A percentile compares a stretch with the other conserved stretches of the same genome.
Evolutionary conservation across 805 yeast genomes (phyloP).

Genomic region (Schwanniomyces pseudopolymorphus): DNA sequence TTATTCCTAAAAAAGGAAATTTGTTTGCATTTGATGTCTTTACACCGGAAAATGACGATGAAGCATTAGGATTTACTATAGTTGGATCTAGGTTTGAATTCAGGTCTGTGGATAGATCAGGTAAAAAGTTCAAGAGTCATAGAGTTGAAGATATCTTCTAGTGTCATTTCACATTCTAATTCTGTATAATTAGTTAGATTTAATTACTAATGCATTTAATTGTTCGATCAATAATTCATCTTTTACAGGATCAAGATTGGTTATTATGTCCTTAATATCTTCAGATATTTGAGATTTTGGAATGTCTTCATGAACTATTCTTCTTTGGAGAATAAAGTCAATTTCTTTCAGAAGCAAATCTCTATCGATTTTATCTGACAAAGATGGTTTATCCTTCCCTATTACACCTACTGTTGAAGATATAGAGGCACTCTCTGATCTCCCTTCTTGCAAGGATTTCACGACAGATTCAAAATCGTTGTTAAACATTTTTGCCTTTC

Average conservation of each 20-base stretch:
- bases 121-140: slow-evolving; percentile 80
- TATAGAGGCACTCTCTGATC: slow-evolving; percentile 11
- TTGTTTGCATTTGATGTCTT: slow-evolving; percentile 52
- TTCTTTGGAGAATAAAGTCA: slow-evolving; percentile 7
- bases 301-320: neutral
- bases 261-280: slow-evolving; percentile 11
- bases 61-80: slow-evolving; percentile 56
- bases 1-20: slow-evolving; percentile 67
- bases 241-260: slow-evolving; percentile 11
- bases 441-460: slow-evolving; percentile 9
- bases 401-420: slow-evolving; percentile 16
- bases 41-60: slow-evolving; percentile 17
- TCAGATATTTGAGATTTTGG: neutral
- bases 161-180: neutral
- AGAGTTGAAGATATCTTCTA: slow-evolving; percentile 56
- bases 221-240: slow-evolving; percentile 24
- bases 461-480: slow-evolving; percentile 21
- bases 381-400: slow-evolving; percentile 3
- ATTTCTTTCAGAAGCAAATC: slow-evolving; percentile 11
- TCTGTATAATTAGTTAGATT: slow-evolving; percentile 6
- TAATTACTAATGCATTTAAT: slow-evolving; percentile 16
- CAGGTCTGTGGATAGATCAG: slow-evolving; percentile 77
- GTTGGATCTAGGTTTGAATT: slow-evolving; percentile 78
- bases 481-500: slow-evolving; percentile 16
- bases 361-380: slow-evolving; percentile 11